Conservation (phyloP, 352 stramenopile species). For the Elongisporangium prolatum region DNA sequence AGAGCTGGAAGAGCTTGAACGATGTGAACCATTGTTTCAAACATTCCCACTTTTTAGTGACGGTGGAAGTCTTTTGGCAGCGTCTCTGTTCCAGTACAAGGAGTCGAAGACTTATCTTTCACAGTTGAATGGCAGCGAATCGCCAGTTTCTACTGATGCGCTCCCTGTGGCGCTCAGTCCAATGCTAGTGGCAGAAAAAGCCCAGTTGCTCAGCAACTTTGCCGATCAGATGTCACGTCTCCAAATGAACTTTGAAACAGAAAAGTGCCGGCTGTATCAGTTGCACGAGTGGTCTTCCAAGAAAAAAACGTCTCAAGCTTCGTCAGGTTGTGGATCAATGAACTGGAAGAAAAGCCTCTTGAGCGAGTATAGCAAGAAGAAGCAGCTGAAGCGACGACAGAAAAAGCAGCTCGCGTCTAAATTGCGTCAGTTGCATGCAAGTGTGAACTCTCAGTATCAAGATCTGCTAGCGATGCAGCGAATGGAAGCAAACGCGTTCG, state of each 20-base stretch:
- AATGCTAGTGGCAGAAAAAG: conserved; percentile 17
- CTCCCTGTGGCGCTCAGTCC: neutral
- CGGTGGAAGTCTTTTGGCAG: conserved; percentile 28
- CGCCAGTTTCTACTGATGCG: neutral
- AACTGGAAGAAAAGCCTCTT: conserved; percentile 55
- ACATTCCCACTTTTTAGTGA: conserved; percentile 34
- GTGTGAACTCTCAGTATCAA: conserved; percentile 30
- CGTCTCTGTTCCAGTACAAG: conserved; percentile 40
- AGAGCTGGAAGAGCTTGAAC: conserved; percentile 29
- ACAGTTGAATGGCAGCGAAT: neutral
- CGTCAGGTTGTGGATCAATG: conserved; percentile 4
- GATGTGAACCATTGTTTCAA: conserved; percentile 34
- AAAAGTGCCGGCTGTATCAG: conserved; percentile 44
- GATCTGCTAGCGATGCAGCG: conserved; percentile 45
- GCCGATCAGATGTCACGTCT: conserved; percentile 43
- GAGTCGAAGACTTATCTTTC: neutral
- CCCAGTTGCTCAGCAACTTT: conserved; percentile 38
- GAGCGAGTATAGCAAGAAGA: conserved; percentile 50
- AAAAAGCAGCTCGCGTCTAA: conserved; percentile 60
- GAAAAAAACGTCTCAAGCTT: conserved; percentile 8
- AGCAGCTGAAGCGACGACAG: conserved; percentile 67
- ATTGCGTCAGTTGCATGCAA: conserved; percentile 41
- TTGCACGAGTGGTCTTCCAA: conserved; percentile 35
- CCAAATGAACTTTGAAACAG: conserved; percentile 37
- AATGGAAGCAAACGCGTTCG: conserved; percentile 41